Percentiles rank a stretch among this genome's conserved stretches.
Conservation (phyloP, 768 basidiomycete species). For the Hygrophorus russula region DNA sequence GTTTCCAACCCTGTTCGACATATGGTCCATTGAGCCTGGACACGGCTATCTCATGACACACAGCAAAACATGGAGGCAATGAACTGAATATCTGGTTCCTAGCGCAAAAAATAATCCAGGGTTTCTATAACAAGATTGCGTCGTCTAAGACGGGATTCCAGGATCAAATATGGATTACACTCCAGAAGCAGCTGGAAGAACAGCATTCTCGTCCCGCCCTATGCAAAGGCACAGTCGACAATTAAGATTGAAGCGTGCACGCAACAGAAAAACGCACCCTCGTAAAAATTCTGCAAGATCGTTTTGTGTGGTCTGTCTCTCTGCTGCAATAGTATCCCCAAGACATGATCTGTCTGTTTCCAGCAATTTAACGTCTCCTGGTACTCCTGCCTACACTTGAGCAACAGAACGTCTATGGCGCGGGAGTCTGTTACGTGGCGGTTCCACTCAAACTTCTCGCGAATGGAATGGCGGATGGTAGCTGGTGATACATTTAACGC, state of each 20-base stretch:
- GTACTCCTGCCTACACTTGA: conserved; percentile 78
- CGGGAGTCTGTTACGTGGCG: conserved; percentile 70
- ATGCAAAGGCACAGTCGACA: conserved; percentile 3
- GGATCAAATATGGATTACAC: conserved; percentile 31
- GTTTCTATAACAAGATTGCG: too few species aligned
- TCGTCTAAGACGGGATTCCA: not conserved
- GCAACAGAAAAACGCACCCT: conserved; percentile 27
- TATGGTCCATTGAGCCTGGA: too few species aligned
- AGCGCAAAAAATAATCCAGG: too few species aligned
- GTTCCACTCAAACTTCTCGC: conserved; percentile 82
- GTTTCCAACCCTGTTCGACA: too few species aligned
- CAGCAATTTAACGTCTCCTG: conserved; percentile 94
- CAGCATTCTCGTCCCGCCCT: conserved; percentile 71
- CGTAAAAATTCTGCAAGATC: conserved; percentile 79
- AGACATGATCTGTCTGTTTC: conserved; percentile 79
- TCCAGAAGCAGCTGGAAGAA: conserved; percentile 59
- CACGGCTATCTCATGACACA: too few species aligned
- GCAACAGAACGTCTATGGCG: conserved; percentile 75
- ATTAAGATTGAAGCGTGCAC: conserved; percentile 3
- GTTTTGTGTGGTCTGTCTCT: conserved; percentile 35
- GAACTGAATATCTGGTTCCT: not conserved
- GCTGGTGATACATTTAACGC: conserved; percentile 70
- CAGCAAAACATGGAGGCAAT: too few species aligned
- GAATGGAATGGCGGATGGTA: conserved; percentile 69
- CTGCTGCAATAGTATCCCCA: conserved; percentile 54